These are phyloP conservation scores for Naganishia liquefaciens DNA, from an alignment of 1,284 basidiomycete genomes.

Conservation along the genomic window DNA sequence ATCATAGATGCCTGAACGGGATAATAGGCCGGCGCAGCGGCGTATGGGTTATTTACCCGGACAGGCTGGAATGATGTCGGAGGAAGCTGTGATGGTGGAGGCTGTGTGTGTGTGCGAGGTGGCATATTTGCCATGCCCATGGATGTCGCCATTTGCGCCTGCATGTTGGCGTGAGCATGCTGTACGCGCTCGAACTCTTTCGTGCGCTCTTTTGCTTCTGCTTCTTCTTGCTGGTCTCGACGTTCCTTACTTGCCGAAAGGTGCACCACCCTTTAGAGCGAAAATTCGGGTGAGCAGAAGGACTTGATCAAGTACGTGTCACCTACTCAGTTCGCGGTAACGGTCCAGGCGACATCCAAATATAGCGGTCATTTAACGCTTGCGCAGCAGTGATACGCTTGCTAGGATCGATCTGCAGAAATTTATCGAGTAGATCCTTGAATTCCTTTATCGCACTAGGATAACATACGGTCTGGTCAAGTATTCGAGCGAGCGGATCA, in stretches of 20 bases:
- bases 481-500: background rate
- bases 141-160: conserved; percentile 18
- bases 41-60: conserved; percentile 12
- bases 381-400: conserved; percentile 58
- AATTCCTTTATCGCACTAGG: conserved; percentile 16
- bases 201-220: conserved; percentile 20
- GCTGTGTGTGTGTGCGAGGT: conserved; percentile 1
- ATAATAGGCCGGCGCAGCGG: conserved; percentile 6
- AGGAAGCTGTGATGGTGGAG: background rate
- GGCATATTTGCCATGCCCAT: conserved; percentile 9
- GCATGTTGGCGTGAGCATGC: conserved; percentile 20
- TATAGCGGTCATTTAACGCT: conserved; percentile 58
- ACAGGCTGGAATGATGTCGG: conserved; percentile 5
- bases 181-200: conserved; percentile 20
- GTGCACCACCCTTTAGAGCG: conserved; percentile 3
- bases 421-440: conserved; percentile 54
- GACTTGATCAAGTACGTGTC: background rate
- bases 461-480: background rate
- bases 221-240: conserved; percentile 32
- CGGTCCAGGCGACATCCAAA: conserved; percentile 77
- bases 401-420: conserved; percentile 59
- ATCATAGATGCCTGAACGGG: conserved; percentile 6
- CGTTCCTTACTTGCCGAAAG: conserved; percentile 31
- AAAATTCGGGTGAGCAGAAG: background rate
- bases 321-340: conserved; percentile 78